Evolutionary conservation across 2,329 filamentous ascomycete species (phyloP).

Genomic region (Metarhizium anisopliae): DNA sequence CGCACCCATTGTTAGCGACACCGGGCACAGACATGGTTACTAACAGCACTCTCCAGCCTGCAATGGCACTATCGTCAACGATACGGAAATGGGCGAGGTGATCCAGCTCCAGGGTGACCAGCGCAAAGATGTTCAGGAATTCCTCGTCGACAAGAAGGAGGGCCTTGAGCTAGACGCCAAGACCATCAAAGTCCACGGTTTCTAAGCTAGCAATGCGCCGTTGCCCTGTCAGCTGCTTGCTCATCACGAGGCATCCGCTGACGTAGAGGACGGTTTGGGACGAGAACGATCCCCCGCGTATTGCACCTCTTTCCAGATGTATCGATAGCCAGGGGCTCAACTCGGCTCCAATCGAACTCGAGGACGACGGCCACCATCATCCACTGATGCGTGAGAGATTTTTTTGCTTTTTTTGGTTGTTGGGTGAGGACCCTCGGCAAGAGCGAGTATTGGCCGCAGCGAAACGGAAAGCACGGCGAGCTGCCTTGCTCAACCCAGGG

Average conservation of each 20-base stretch:
- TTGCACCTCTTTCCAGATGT: constrained; percentile 15
- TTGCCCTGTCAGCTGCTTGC: constrained; percentile 24
- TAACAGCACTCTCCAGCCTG: constrained; percentile 52
- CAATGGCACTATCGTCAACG: constrained; percentile 99
- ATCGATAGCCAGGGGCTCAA: constrained; percentile 22
- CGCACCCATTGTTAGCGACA: background rate
- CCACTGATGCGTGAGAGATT: constrained; percentile 18
- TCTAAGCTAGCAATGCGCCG: constrained; percentile 33
- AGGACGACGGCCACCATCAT: constrained; percentile 17
- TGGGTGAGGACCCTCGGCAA: background rate
- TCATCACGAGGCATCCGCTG: constrained; percentile 20
- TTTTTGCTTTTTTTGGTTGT: background rate
- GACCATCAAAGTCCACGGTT: constrained; percentile 80
- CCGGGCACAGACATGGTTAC: background rate
- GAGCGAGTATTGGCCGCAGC: constrained; percentile 1
- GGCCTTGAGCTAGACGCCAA: constrained; percentile 90
- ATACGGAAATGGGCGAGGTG: constrained; percentile 96
- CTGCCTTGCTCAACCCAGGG: constrained; percentile 12
- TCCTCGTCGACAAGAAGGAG: constrained; percentile 91
- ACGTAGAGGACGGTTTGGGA: constrained; percentile 22
- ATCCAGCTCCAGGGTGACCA: constrained; percentile 99
- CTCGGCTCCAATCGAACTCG: constrained; percentile 16
- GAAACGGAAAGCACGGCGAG: constrained; percentile 2
- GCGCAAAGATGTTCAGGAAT: constrained; percentile 97
- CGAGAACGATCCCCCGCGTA: constrained; percentile 15